These are phyloP conservation scores for Pachysandra terminalis DNA, from an alignment of 164 flowering plant species.

Conservation along the genomic window DNA sequence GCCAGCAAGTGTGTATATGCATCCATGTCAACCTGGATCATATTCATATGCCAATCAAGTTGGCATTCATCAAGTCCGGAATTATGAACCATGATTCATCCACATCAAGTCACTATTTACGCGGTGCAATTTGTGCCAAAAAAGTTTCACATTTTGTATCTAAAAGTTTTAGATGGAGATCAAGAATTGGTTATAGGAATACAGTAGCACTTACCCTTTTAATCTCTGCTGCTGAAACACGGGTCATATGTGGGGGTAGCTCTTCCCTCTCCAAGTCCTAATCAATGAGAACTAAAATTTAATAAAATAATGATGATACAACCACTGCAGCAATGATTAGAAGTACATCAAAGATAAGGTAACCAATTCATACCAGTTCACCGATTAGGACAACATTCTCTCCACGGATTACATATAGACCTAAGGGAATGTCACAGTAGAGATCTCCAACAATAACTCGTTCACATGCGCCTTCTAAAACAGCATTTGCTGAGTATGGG, in stretches of 20 bases:
- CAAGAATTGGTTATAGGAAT: too few species aligned
- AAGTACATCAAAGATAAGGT: not conserved
- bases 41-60: too few species aligned
- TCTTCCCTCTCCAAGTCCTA: constrained; percentile 47
- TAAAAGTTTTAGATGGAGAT: too few species aligned
- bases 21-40: too few species aligned
- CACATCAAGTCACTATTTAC: too few species aligned
- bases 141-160: too few species aligned
- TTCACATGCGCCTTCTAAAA: constrained; percentile 90
- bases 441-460: constrained; percentile 89
- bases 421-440: constrained; percentile 85
- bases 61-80: too few species aligned
- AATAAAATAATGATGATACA: not conserved
- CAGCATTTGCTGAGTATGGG: constrained; percentile 73
- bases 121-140: too few species aligned
- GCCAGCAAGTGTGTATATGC: too few species aligned
- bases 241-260: constrained; percentile 52
- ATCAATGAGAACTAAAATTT: not conserved
- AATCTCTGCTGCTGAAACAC: constrained; percentile 44
- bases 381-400: constrained; percentile 96
- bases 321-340: not conserved
- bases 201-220: constrained; percentile 26
- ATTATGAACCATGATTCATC: too few species aligned
- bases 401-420: constrained; percentile 92
- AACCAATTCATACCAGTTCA: constrained; percentile 57